These are phyloP conservation scores for Pyrenophora seminiperda DNA, from an alignment of 2,329 filamentous ascomycete genomes.

Conservation along the genomic window DNA sequence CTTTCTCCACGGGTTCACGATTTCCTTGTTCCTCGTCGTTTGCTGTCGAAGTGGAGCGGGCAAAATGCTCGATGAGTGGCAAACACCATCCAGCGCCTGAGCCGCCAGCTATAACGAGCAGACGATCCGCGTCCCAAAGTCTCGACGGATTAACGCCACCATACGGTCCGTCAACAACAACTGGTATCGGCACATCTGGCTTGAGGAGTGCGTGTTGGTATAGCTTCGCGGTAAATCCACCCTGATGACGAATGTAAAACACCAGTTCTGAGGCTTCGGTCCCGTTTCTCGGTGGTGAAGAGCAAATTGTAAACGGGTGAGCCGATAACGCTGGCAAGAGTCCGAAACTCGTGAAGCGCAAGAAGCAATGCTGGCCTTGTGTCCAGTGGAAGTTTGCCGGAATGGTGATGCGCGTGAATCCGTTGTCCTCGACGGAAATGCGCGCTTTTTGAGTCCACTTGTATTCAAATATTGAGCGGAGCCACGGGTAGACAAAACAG, in stretches of 20 bases:
- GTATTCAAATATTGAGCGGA: constrained; percentile 57
- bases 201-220: constrained; percentile 18
- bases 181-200: constrained; percentile 43
- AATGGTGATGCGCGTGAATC: constrained; percentile 27
- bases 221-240: constrained; percentile 57
- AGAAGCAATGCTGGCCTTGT: constrained; percentile 61
- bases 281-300: constrained; percentile 43
- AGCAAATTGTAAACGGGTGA: constrained; percentile 64
- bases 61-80: constrained; percentile 51
- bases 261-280: constrained; percentile 47
- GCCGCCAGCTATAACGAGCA: constrained; percentile 60
- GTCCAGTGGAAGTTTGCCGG: constrained; percentile 52
- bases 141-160: constrained; percentile 54
- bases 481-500: constrained; percentile 54
- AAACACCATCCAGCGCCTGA: constrained; percentile 62
- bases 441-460: constrained; percentile 54
- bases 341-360: constrained; percentile 57
- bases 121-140: constrained; percentile 45
- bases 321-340: constrained; percentile 51
- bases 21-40: not conserved
- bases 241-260: constrained; percentile 59
- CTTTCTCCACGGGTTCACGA: not conserved
- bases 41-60: not conserved
- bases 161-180: constrained; percentile 65
- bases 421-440: constrained; percentile 38